A percentile compares a stretch with the other conserved stretches of the same genome.
phyloP scores from a whole-genome alignment of 805 yeast species.

The Torulaspora delbrueckii region DNA sequence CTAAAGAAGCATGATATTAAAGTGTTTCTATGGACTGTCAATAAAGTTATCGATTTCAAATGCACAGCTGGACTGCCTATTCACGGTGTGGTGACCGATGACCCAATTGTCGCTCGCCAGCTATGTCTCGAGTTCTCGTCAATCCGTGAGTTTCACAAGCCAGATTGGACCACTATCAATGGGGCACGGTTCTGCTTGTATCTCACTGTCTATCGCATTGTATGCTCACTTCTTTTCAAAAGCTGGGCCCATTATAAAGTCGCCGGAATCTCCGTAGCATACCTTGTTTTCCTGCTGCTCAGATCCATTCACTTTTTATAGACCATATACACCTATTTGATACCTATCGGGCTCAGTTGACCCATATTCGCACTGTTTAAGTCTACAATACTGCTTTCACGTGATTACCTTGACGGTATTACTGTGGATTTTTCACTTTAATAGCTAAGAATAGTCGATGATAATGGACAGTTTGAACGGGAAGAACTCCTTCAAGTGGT shows the following conservation, averaged over 20 bases:
- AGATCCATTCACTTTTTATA: conserved; percentile 19
- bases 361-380: background rate
- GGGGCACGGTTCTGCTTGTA: conserved; percentile 27
- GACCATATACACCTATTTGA: background rate
- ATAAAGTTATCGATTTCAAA: conserved; percentile 34
- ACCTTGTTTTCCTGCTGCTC: conserved; percentile 18
- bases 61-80: conserved; percentile 29
- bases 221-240: conserved; percentile 19
- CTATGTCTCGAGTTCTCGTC: conserved; percentile 10
- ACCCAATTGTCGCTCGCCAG: conserved; percentile 24
- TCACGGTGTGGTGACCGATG: conserved; percentile 32
- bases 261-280: conserved; percentile 24
- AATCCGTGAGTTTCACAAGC: conserved; percentile 13
- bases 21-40: conserved; percentile 52
- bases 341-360: background rate
- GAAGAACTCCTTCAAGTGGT: background rate
- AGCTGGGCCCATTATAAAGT: conserved; percentile 27
- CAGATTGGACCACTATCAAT: conserved; percentile 18
- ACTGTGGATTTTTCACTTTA: background rate
- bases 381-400: conserved; percentile 1
- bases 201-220: conserved; percentile 17
- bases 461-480: background rate
- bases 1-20: conserved; percentile 34
- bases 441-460: background rate
- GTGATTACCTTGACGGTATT: conserved; percentile 1